Percentiles rank a stretch among this genome's conserved stretches.
Evolutionary conservation across 441 rosid genomes (phyloP).

Genomic region (Gossypium davidsonii): DNA sequence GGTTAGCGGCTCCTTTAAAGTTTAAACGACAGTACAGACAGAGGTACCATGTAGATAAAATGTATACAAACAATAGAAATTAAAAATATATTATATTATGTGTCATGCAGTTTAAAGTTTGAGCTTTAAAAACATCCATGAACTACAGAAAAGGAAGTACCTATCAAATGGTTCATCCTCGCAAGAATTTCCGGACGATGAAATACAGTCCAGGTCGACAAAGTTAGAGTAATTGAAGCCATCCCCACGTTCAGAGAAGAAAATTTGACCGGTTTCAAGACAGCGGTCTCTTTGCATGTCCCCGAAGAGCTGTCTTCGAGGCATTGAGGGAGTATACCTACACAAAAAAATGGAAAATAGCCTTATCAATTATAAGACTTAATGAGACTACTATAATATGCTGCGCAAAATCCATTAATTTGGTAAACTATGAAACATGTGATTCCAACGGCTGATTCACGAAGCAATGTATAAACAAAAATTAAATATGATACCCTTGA

Average conservation of each 20-base stretch:
- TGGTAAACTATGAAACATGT: background rate
- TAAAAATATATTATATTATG: background rate
- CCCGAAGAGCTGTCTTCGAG: constrained; percentile 64
- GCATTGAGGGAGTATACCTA: constrained; percentile 66
- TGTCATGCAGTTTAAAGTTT: background rate
- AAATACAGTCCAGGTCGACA: constrained; percentile 79
- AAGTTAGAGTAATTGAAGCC: constrained; percentile 64
- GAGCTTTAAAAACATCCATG: background rate
- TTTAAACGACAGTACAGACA: background rate
- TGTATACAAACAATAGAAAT: background rate
- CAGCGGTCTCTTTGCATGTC: constrained; percentile 47
- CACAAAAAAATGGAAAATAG: constrained; percentile 17
- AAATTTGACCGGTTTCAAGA: constrained; percentile 39
- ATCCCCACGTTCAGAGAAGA: constrained; percentile 54
- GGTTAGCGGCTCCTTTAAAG: background rate
- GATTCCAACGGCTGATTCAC: background rate
- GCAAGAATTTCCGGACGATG: constrained; percentile 72
- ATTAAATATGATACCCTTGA: background rate
- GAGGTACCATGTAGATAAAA: background rate
- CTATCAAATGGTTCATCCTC: constrained; percentile 71
- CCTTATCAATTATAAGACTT: constrained; percentile 1
- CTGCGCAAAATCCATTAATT: background rate
- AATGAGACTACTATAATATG: background rate
- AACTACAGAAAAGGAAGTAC: constrained; percentile 26
- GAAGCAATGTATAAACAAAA: background rate